Base-by-base conservation (phyloP, 1,284 basidiomycete genomes). In the Boletus mariae region DNA sequence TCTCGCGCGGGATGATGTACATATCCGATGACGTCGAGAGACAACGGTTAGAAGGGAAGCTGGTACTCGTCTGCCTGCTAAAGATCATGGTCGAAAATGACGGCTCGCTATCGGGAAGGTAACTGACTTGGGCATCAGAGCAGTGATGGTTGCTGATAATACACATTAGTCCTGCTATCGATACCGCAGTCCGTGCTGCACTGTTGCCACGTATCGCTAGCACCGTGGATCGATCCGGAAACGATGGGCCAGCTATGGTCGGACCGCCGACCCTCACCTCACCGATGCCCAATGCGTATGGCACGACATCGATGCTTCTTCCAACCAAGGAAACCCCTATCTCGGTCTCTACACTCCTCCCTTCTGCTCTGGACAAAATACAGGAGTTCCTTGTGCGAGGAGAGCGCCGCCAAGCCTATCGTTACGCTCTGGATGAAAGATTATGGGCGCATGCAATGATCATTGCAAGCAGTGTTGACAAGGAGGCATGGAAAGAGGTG, bases 371-470 rank as follows among this genome's bases (percentile, higher is more conserved):
- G n/a, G 82, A 87, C 61, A 85, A 85, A 63, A 87, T 98, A 52
- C 86, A 93, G 57, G 79, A 81, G 29, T 80, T 92, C 52, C 77
- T 98, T 11, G 71, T 94, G 8, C 80, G 83, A 44, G 97, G 97
- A 13, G 86, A 98, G 60, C 87, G 92, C 53, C 82, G 84, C 26
- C 84, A 89, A 58, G 97, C 97, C 1, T 94, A 93, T 62, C 85
- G 87, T 54, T 94, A 87, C 65, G 96, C 97, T 4, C 77, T 94
- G 28, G 86, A 94, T 55, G 83, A 94, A 67, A 87, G 83, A 61
- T 73, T 99, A 29, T 99, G 95, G 94, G 86, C 93, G 1, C 97
- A 99, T 70, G 97, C 97, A 1, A 85, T 99, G 80, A 75, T 98
- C 45, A 95, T 99, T 57, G 87, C 97, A 8, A 95, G 92, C 65